These are phyloP conservation scores for Fallopia convolvulus DNA, from an alignment of 148 eudicot genomes.

Conservation along the genomic window DNA sequence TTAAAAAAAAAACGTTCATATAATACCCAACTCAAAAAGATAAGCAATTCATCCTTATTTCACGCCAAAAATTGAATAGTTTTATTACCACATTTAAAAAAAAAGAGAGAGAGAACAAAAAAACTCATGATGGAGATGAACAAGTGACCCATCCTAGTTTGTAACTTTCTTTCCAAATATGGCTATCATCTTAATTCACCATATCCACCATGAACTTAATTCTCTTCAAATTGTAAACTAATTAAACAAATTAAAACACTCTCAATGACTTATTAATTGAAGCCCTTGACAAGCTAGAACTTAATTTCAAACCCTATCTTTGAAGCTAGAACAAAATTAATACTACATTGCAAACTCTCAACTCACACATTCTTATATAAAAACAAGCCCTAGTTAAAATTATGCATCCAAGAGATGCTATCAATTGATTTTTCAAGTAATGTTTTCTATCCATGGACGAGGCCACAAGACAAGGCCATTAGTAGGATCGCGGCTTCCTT, in stretches of 20 bases:
- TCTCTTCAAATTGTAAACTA: background rate
- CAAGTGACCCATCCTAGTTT: constrained; percentile 9
- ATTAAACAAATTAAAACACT: background rate
- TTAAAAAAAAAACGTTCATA: too few relatives aligned
- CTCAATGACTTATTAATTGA: background rate
- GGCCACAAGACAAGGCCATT: constrained; percentile 70
- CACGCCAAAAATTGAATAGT: background rate
- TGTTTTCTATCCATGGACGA: constrained; percentile 31
- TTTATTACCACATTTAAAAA: background rate
- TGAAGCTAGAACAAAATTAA: background rate
- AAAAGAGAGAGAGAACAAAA: background rate
- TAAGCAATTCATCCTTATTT: background rate
- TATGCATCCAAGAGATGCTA: background rate
- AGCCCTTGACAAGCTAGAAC: background rate
- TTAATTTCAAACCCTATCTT: background rate
- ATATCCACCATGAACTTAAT: background rate
- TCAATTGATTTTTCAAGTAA: background rate
- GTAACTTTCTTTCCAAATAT: background rate
- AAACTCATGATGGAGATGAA: constrained; percentile 13
- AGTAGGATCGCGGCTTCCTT: constrained; percentile 75
- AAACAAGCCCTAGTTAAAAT: background rate
- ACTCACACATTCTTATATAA: background rate
- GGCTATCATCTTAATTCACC: constrained; percentile 6
- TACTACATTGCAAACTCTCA: background rate
- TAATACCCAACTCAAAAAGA: background rate